These are phyloP conservation scores for Trichosporon ovoides DNA, from an alignment of 1,284 basidiomycete genomes.

Conservation along the genomic window DNA sequence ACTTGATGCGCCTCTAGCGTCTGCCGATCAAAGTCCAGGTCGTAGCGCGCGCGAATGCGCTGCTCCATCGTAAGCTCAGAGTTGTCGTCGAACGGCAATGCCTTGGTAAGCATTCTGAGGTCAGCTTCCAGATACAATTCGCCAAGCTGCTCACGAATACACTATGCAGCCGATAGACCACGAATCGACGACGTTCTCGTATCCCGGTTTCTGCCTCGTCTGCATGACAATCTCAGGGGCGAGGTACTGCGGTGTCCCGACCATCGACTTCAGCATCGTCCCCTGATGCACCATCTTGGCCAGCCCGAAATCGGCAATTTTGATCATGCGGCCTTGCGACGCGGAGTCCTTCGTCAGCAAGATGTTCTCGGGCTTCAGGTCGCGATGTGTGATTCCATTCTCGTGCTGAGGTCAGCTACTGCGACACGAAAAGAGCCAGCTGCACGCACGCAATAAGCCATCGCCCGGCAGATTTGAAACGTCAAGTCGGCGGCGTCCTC, in stretches of 20 bases:
- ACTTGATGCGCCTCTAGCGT: conserved; percentile 46
- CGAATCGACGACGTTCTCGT: conserved; percentile 76
- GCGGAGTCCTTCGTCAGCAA: conserved; percentile 37
- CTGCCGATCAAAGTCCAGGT: conserved; percentile 62
- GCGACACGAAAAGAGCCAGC: too few relatives aligned
- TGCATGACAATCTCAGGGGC: conserved; percentile 64
- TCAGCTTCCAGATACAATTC: background rate
- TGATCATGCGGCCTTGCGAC: conserved; percentile 30
- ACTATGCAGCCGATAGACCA: conserved; percentile 92
- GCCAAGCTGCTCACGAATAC: conserved; percentile 60
- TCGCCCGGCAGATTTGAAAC: conserved; percentile 46
- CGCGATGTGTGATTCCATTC: conserved; percentile 67
- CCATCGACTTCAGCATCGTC: conserved; percentile 48
- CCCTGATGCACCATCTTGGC: conserved; percentile 61
- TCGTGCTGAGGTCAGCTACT: conserved; percentile 34
- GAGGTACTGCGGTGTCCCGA: conserved; percentile 49
- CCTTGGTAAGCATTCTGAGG: conserved; percentile 49
- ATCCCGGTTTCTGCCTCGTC: conserved; percentile 59
- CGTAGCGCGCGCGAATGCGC: conserved; percentile 55
- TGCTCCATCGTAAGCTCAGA: conserved; percentile 36
- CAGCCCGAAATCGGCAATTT: conserved; percentile 84
- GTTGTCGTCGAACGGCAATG: conserved; percentile 48
- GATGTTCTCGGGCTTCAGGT: conserved; percentile 73
- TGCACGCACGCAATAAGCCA: conserved; percentile 46
- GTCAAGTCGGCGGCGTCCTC: conserved; percentile 38